These are phyloP conservation scores for Fusarium sp. DNA, from an alignment of 2,329 filamentous ascomycete species.

Conservation along the genomic window DNA sequence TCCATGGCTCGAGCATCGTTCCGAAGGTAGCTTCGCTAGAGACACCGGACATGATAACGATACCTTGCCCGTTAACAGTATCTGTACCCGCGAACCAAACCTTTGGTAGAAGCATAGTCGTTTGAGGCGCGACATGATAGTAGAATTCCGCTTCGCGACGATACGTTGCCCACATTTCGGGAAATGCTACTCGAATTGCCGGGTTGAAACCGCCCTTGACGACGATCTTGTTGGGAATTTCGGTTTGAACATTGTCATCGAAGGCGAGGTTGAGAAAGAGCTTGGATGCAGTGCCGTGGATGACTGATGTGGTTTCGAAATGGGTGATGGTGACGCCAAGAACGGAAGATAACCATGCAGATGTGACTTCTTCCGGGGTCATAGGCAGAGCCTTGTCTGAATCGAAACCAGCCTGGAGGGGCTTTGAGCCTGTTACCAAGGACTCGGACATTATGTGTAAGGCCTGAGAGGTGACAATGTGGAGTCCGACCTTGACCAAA, in stretches of 20 bases:
- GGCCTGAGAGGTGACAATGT: not conserved
- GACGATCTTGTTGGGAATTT: not conserved
- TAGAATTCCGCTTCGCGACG: constrained; percentile 8
- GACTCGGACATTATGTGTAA: not conserved
- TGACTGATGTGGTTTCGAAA: not conserved
- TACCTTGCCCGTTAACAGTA: not conserved
- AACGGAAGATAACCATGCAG: not conserved
- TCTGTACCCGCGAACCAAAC: not conserved
- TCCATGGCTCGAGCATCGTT: not conserved
- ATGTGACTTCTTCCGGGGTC: not conserved
- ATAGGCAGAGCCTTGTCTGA: not conserved
- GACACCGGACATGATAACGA: not conserved
- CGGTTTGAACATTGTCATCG: not conserved
- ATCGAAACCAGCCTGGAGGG: not conserved
- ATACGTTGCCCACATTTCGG: constrained; percentile 1
- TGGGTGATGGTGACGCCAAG: not conserved
- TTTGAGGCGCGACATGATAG: not conserved
- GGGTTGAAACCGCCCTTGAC: not conserved
- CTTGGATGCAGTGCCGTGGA: constrained; percentile 8
- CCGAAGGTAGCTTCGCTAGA: not conserved
- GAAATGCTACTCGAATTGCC: not conserved
- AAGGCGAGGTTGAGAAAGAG: not conserved
- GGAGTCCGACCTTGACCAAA: not conserved
- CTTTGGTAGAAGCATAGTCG: not conserved
- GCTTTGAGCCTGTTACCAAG: not conserved